Conservation (phyloP, 768 basidiomycete genomes). For the Lactarius trivialis region DNA sequence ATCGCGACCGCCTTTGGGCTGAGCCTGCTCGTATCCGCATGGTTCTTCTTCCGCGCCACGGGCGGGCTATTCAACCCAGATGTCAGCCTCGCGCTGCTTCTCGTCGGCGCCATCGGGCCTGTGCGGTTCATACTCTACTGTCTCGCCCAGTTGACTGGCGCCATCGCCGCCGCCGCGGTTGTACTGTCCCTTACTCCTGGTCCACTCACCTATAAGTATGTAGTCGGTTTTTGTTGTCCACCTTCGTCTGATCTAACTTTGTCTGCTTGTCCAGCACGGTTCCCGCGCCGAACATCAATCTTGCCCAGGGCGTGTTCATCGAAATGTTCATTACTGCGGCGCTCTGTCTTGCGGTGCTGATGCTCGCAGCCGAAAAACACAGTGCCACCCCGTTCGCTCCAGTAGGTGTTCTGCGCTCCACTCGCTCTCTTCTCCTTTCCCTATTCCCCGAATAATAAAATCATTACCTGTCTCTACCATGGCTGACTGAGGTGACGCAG, state of each 20-base stretch:
- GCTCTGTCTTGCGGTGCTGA: conserved; percentile 57
- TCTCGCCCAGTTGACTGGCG: conserved; percentile 55
- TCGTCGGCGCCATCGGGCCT: conserved; percentile 49
- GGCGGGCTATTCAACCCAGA: conserved; percentile 65
- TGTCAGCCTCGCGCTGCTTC: conserved; percentile 51
- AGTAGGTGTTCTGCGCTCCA: conserved; percentile 29
- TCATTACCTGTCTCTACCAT: background rate
- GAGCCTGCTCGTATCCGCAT: conserved; percentile 54
- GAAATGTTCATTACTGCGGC: conserved; percentile 64
- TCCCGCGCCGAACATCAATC: conserved; percentile 41
- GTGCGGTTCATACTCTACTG: conserved; percentile 53
- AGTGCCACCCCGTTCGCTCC: conserved; percentile 60
- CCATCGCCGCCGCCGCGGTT: conserved; percentile 52
- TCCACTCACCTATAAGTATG: conserved; percentile 48
- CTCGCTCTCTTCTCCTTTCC: background rate
- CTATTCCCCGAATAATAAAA: background rate
- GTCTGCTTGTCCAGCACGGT: conserved; percentile 35
- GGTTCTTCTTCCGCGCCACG: conserved; percentile 60
- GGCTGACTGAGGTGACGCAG: conserved; percentile 28
- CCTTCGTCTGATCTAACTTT: background rate
- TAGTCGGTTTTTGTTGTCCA: background rate
- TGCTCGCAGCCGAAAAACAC: conserved; percentile 70
- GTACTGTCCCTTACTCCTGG: conserved; percentile 50
- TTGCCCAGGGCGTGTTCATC: conserved; percentile 58
- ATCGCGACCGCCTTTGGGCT: conserved; percentile 56